Base-by-base conservation (phyloP, 805 yeast species). In the Wickerhamomyces hampshirensis region DNA sequence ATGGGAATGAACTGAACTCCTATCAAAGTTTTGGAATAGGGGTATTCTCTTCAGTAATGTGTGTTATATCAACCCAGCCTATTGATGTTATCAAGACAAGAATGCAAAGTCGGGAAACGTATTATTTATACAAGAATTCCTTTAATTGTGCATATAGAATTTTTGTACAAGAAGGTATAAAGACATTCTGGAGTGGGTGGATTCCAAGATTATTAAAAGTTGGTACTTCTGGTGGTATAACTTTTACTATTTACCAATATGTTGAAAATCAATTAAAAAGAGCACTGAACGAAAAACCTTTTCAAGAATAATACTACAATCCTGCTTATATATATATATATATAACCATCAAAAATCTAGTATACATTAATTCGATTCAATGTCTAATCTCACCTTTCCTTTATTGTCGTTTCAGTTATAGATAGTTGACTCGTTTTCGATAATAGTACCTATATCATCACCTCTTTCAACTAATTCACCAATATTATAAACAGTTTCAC, bases 81-180 rank as follows among this genome's bases (percentile, higher is more conserved):
- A 65, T 89, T 19, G 97, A 89, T 61, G 85, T 86, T 3, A 61
- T 89, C 32, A 89, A 89, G 63, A 76, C 96, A 3, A 73, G 95
- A 53, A 75, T 88, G 75, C 96, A 88, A 60, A 75, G 87, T 51
- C 75, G 78, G 50, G 76, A 80, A 53, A 77, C 82, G n/a, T 69
- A 69, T 50, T 50, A 58, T 5, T 48, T 73, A 3, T 82, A 80
- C 55, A 69, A 66, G 39, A 86, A 81, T 59, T 66, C 86, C 5
- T 59, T 83, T 50, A 71, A 76, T 14, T 71, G 80, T 53, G 63
- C 70, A 6, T 71, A 68, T 37, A 58, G 69, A 47, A 68, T 71
- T 3, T 71, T 69, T 40, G 63, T 70, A 26, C 64, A 65, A 28
- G 75, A 69, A 48, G 73, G 74, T 5, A 35, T 65, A 15, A 39